Evolutionary conservation across 495 filamentous ascomycete genomes (phyloP).

Genomic region (Trichoderma erinaceum): DNA sequence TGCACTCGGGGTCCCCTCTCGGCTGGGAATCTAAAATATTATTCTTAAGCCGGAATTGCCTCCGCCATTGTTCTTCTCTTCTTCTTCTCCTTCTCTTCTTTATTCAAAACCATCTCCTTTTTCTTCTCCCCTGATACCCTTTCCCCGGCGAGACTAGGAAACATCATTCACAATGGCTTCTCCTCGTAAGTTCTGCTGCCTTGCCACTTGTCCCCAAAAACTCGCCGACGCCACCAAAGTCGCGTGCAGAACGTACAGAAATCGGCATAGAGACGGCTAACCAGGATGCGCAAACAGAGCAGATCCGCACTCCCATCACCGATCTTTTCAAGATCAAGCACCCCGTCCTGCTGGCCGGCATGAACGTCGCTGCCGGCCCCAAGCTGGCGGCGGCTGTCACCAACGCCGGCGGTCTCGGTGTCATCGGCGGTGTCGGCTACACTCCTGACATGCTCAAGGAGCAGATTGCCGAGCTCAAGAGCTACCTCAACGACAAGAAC

Average conservation of each 20-base stretch:
- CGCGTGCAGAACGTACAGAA: background rate
- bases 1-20: conserved; percentile 11
- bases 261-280: conserved; percentile 20
- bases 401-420: conserved; percentile 93
- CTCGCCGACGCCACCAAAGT: background rate
- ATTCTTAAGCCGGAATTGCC: background rate
- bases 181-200: conserved; percentile 56
- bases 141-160: conserved; percentile 4
- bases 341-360: conserved; percentile 89
- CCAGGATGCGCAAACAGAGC: conserved; percentile 48
- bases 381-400: conserved; percentile 96
- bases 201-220: conserved; percentile 13
- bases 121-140: conserved; percentile 12
- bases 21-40: conserved; percentile 6
- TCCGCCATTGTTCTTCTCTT: background rate
- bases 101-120: background rate
- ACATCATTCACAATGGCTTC: conserved; percentile 60
- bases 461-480: conserved; percentile 91
- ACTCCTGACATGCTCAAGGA: conserved; percentile 94
- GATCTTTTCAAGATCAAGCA: conserved; percentile 97
- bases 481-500: conserved; percentile 82
- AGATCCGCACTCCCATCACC: conserved; percentile 82
- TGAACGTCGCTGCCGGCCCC: conserved; percentile 98
- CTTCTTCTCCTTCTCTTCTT: conserved; percentile 15
- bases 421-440: conserved; percentile 94